A percentile compares a stretch with the other conserved stretches of the same genome.
Conservation (phyloP, 2,329 filamentous ascomycete genomes). For the Dichotomopilus funicola region DNA sequence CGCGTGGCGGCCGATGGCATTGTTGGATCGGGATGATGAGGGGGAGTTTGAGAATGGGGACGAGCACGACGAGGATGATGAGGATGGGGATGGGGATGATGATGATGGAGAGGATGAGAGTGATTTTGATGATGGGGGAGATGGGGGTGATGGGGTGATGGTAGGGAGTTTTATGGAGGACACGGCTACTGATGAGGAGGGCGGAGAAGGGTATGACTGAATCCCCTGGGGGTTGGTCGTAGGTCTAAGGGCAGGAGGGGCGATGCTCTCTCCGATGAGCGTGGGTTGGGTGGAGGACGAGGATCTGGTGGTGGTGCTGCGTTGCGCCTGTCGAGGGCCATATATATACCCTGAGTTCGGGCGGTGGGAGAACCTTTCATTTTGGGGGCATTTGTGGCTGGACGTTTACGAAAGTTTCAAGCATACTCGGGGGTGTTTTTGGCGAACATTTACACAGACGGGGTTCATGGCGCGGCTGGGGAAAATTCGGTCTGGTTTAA, state of each 20-base stretch:
- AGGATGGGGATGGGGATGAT: conserved; percentile 41
- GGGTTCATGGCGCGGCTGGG: too few species aligned
- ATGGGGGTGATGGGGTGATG: conserved; percentile 18
- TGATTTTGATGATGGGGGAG: conserved; percentile 4
- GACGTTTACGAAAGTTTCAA: neutral
- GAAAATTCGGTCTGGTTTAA: too few species aligned
- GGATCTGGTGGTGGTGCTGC: too few species aligned
- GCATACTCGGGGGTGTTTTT: conserved; percentile 3
- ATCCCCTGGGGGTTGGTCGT: neutral
- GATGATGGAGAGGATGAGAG: conserved; percentile 34
- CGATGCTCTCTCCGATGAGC: too few species aligned
- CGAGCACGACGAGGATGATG: conserved; percentile 43
- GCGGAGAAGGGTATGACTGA: neutral
- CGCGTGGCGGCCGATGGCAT: conserved; percentile 69
- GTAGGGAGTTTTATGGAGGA: conserved; percentile 19
- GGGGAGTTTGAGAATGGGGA: conserved; percentile 49
- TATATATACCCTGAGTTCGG: neutral
- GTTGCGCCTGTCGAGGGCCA: too few species aligned
- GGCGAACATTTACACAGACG: neutral
- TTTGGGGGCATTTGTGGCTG: conserved; percentile 6
- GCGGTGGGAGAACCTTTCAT: neutral
- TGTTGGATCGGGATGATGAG: conserved; percentile 54
- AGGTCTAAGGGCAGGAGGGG: too few species aligned
- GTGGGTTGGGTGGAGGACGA: too few species aligned
- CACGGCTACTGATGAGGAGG: conserved; percentile 27